Evolutionary conservation across 2,329 filamentous ascomycete species (phyloP).

Genomic region (Curvularia sp.): DNA sequence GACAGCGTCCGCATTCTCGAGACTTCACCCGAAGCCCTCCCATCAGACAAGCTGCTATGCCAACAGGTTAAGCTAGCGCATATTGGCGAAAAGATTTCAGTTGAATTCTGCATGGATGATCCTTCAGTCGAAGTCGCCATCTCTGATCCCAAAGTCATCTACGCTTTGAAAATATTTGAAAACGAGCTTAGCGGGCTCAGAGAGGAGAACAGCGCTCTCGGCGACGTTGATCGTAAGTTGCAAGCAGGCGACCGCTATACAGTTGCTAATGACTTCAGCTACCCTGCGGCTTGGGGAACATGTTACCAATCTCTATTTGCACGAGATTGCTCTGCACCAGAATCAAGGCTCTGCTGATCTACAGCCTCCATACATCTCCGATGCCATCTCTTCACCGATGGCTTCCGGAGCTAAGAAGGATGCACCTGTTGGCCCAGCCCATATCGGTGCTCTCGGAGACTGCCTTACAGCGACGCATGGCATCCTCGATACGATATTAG

Average conservation of each 20-base stretch:
- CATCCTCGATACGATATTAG: constrained; percentile 59
- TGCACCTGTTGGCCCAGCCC: constrained; percentile 53
- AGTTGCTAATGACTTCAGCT: constrained; percentile 33
- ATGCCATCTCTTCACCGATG: constrained; percentile 50
- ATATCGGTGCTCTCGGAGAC: constrained; percentile 57
- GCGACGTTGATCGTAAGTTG: constrained; percentile 46
- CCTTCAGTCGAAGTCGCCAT: constrained; percentile 60
- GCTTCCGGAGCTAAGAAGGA: constrained; percentile 50
- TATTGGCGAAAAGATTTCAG: constrained; percentile 64
- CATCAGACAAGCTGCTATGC: constrained; percentile 63
- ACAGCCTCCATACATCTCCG: constrained; percentile 54
- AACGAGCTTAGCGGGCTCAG: constrained; percentile 54
- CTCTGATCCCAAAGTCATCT: constrained; percentile 63
- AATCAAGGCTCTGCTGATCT: constrained; percentile 55
- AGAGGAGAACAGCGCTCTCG: constrained; percentile 50
- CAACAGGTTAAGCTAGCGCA: constrained; percentile 66
- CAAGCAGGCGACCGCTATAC: background rate
- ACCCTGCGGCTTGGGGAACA: constrained; percentile 56
- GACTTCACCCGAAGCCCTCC: constrained; percentile 63
- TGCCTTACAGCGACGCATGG: constrained; percentile 57
- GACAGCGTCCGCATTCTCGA: constrained; percentile 66
- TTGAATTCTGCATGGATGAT: constrained; percentile 65
- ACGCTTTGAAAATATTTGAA: constrained; percentile 63
- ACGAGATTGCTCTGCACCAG: constrained; percentile 60
- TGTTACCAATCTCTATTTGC: constrained; percentile 58